Base-by-base conservation (phyloP, 768 basidiomycete genomes). In the Vararia minispora region DNA sequence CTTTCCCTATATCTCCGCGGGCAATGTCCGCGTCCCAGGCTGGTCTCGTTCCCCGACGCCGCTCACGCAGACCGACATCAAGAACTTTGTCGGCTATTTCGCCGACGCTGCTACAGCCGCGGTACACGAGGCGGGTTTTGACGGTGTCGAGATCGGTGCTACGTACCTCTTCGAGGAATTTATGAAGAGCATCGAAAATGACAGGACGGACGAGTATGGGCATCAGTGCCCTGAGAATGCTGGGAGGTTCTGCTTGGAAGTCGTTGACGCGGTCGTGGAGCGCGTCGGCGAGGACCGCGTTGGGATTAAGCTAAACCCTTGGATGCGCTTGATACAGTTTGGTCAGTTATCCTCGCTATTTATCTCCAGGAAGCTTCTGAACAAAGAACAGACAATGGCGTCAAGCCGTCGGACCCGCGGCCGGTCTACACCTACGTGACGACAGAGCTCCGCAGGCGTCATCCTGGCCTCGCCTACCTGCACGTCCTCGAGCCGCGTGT, bases 391-490 rank as follows among this genome's bases (percentile, higher is more conserved):
- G 54, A 31, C 5, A 73, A 79, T 71, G 52, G 60, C 6, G 72
- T 74, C 69, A 44, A 50, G 5, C n/a, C n/a, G n/a, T n/a, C n/a
- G n/a, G 64, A 79, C 41, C 76, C 75, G 0, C 55, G 65, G 3
- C 71, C 75, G 0, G 69, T 69, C 7, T 82, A 72, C 58, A 45
- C 60, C 0, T 64, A 77, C 52, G 45, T 79, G 24, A 62, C 71
- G 16, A 37, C 57, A 4, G 38, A 63, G 28, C 42, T 80, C 20
- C 56, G 54, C 24, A 39, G 53, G 12, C 42, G 43, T 6, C 61
- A 66, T 45, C 68, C 74, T 4, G 39, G 64, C 23, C 52, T 64
- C 5, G 63, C 61, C 9, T 67, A 64, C 54, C 32, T 66, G 18
- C 58, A 67, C 48, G 28, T 60, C 30, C 48, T 60, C 5, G 57